Percentiles rank a stretch among this genome's conserved stretches.
Conservation (phyloP, 2,329 filamentous ascomycete species). For the Stagonosporopsis chrysanthemi region DNA sequence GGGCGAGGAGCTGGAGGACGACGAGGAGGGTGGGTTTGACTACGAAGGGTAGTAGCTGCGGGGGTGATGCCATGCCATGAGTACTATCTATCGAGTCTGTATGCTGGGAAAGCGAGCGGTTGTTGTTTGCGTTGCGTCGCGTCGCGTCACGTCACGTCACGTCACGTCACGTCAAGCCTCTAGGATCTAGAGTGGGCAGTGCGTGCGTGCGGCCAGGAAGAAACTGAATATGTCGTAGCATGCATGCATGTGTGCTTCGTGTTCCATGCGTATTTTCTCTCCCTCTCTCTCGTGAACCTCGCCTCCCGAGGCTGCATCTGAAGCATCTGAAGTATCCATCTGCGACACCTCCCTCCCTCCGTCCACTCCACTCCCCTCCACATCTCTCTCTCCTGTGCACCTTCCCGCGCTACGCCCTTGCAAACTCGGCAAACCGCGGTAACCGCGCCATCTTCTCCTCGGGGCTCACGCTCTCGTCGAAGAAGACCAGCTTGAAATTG, state of each 20-base stretch:
- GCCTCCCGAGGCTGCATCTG: too few relatives aligned
- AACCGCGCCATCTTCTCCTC: conserved; percentile 88
- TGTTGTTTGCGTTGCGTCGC: too few relatives aligned
- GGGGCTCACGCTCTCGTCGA: conserved; percentile 78
- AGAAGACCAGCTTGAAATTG: conserved; percentile 75
- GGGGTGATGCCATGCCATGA: too few relatives aligned
- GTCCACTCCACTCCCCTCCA: too few relatives aligned
- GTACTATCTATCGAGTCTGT: too few relatives aligned
- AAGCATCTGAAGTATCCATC: too few relatives aligned
- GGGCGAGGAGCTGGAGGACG: conserved; percentile 35
- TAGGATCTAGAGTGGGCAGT: background rate
- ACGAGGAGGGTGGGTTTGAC: conserved; percentile 19
- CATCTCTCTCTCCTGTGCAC: too few relatives aligned
- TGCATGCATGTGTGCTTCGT: background rate
- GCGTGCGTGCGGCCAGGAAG: background rate
- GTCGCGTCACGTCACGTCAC: too few relatives aligned
- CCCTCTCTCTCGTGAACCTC: background rate
- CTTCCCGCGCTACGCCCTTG: conserved; percentile 25
- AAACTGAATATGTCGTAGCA: background rate
- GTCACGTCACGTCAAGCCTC: too few relatives aligned
- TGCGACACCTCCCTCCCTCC: too few relatives aligned
- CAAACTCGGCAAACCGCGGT: conserved; percentile 70
- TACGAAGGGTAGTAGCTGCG: conserved; percentile 16
- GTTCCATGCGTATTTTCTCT: background rate
- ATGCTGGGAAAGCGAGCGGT: too few relatives aligned